phyloP scores from a whole-genome alignment of 495 filamentous ascomycete species.

The Tuber umbilicatum region DNA sequence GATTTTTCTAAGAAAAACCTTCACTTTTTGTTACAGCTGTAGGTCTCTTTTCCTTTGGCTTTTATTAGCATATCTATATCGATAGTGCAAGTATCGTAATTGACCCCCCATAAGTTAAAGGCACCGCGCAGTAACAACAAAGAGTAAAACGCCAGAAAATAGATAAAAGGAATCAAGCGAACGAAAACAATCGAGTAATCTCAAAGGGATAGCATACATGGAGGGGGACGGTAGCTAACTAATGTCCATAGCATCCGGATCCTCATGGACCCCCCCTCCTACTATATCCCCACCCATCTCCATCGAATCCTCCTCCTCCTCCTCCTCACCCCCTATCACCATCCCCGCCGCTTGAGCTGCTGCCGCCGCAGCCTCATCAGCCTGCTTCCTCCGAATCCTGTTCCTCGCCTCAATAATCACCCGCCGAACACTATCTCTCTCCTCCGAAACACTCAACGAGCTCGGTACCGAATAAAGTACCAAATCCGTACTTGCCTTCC shows the following conservation, averaged over 20 bases:
- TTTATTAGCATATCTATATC: not conserved
- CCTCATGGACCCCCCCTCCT: slow-evolving; percentile 36
- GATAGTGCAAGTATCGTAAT: not conserved
- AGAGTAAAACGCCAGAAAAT: not conserved
- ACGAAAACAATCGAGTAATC: not conserved
- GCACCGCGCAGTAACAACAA: not conserved
- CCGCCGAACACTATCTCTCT: slow-evolving; percentile 74
- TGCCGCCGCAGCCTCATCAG: slow-evolving; percentile 14
- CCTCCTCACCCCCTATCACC: slow-evolving; percentile 19
- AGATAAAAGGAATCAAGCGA: not conserved
- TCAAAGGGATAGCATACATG: not conserved
- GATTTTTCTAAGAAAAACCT: not conserved
- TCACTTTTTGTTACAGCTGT: not conserved
- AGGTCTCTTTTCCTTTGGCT: not conserved
- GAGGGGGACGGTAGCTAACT: slow-evolving; percentile 44
- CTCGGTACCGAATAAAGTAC: slow-evolving; percentile 74
- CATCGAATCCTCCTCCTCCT: slow-evolving; percentile 19
- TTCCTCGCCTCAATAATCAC: slow-evolving; percentile 77
- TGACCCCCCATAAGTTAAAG: not conserved
- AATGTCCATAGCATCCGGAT: slow-evolving; percentile 68
- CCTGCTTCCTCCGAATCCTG: slow-evolving; percentile 54
- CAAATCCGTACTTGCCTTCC: slow-evolving; percentile 55
- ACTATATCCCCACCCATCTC: slow-evolving; percentile 10
- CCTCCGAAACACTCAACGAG: slow-evolving; percentile 66
- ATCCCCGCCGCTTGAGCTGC: slow-evolving; percentile 3